Conservation (phyloP, 2,329 filamentous ascomycete genomes). For the Purpureocillium lavendulum region DNA sequence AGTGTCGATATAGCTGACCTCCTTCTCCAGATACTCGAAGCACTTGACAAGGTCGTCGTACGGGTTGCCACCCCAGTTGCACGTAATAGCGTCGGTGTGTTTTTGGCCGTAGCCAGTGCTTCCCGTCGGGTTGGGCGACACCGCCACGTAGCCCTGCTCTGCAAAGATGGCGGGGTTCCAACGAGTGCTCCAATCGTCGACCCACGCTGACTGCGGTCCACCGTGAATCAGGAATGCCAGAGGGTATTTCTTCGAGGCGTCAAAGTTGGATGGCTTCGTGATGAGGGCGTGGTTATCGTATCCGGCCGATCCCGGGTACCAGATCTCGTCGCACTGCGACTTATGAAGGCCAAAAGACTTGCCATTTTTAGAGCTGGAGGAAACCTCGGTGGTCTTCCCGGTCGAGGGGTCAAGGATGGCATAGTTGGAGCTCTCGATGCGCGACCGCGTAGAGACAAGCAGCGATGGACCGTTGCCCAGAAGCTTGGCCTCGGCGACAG, state of each 20-base stretch:
- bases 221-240: slow-evolving; percentile 76
- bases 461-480: slow-evolving; percentile 41
- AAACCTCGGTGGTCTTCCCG: slow-evolving; percentile 36
- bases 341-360: slow-evolving; percentile 57
- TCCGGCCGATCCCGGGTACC: slow-evolving; percentile 55
- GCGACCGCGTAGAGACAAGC: slow-evolving; percentile 58
- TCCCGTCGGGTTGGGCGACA: slow-evolving; percentile 76
- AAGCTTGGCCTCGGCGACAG: slow-evolving; percentile 42
- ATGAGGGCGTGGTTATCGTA: slow-evolving; percentile 63
- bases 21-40: slow-evolving; percentile 63
- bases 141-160: slow-evolving; percentile 78
- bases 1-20: slow-evolving; percentile 62
- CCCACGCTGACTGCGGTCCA: slow-evolving; percentile 71
- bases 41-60: slow-evolving; percentile 75
- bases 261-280: slow-evolving; percentile 59
- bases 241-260: slow-evolving; percentile 65
- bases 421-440: slow-evolving; percentile 67
- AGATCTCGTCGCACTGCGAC: slow-evolving; percentile 58
- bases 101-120: slow-evolving; percentile 75
- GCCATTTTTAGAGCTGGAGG: slow-evolving; percentile 58
- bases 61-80: slow-evolving; percentile 77
- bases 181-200: slow-evolving; percentile 67
- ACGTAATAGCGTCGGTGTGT: slow-evolving; percentile 66
- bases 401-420: slow-evolving; percentile 43
- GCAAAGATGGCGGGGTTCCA: slow-evolving; percentile 86